Conservation (phyloP, 2,329 filamentous ascomycete species). For the Didymella segeticola region DNA sequence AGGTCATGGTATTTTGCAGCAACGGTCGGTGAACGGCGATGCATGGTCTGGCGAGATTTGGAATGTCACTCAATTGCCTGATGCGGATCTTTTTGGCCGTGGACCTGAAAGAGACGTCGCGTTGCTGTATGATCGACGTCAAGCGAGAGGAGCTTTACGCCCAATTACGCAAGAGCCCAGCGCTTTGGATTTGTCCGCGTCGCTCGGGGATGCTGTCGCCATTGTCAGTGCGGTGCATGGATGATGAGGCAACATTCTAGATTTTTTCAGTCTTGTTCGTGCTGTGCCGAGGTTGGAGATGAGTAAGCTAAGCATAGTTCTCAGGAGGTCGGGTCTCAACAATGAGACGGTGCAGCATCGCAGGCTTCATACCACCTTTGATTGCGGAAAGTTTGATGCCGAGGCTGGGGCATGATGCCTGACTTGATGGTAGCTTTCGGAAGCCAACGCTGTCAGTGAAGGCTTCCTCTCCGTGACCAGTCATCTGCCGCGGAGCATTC, state of each 20-base stretch:
- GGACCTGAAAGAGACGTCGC: background rate
- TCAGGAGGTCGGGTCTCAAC: background rate
- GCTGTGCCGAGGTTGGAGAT: constrained; percentile 4
- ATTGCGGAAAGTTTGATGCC: background rate
- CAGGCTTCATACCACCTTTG: background rate
- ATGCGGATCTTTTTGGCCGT: background rate
- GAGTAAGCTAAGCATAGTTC: background rate
- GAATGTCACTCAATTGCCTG: constrained; percentile 5
- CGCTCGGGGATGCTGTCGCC: background rate
- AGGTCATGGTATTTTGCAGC: background rate
- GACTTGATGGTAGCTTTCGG: constrained; percentile 2
- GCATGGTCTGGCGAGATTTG: background rate
- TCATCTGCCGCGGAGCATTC: background rate
- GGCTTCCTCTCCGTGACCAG: background rate
- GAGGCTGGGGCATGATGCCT: background rate
- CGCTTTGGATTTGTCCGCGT: background rate
- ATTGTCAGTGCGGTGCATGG: constrained; percentile 10
- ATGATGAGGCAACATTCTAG: constrained; percentile 4
- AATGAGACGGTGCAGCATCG: background rate
- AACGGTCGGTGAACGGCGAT: background rate
- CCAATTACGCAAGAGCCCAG: constrained; percentile 9
- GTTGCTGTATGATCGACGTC: constrained; percentile 11
- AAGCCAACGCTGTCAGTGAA: constrained; percentile 2
- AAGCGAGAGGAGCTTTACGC: constrained; percentile 6
- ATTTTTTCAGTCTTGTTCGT: background rate